phyloP scores from a whole-genome alignment of 177 flowering plant genomes.

The Vitis hybrid region DNA sequence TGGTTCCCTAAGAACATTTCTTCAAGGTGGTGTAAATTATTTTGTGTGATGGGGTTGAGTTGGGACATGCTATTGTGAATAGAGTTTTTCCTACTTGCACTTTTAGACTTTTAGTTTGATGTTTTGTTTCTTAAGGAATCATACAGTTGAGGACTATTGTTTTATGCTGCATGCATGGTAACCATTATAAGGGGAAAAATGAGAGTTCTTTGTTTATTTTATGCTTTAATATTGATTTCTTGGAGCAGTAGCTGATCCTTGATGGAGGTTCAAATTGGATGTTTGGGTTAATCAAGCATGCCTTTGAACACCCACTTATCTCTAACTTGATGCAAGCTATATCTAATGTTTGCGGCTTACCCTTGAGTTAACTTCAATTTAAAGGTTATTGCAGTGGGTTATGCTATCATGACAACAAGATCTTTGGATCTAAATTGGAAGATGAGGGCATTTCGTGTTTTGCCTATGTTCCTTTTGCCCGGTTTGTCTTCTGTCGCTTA shows the following conservation, averaged over 20 bases:
- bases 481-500: constrained; percentile 46
- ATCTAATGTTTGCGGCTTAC: background rate
- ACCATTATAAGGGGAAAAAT: background rate
- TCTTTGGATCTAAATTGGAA: constrained; percentile 74
- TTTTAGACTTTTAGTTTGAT: background rate
- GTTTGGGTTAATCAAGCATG: background rate
- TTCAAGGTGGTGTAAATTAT: no score
- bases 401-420: constrained; percentile 86
- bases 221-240: background rate
- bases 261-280: no score
- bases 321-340: background rate
- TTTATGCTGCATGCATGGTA: background rate
- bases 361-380: constrained; percentile 7
- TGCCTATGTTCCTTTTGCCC: constrained; percentile 90
- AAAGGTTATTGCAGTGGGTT: constrained; percentile 81
- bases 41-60: no score
- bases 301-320: background rate
- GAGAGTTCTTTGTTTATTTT: background rate
- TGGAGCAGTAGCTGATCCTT: background rate
- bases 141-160: background rate
- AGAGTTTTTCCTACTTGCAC: no score
- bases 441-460: constrained; percentile 74
- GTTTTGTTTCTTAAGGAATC: background rate
- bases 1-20: no score
- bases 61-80: no score